These are phyloP conservation scores for Stephania yunnanensis DNA, from an alignment of 164 flowering plant genomes.

Conservation along the genomic window DNA sequence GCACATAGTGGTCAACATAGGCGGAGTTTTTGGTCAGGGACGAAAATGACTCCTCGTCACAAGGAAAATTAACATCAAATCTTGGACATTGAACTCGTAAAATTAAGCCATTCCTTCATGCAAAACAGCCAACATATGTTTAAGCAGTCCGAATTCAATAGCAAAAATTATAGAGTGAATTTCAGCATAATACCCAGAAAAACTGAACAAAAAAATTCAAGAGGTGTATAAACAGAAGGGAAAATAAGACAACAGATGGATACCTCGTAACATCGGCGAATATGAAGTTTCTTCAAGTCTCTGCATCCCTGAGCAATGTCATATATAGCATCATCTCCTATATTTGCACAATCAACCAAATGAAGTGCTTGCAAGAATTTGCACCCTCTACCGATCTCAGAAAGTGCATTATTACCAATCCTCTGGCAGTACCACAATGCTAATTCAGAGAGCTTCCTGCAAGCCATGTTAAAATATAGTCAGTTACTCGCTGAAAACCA, in stretches of 20 bases:
- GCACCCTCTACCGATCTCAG: slow-evolving; percentile 76
- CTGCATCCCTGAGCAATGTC: slow-evolving; percentile 72
- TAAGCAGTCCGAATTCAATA: no score
- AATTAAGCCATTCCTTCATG: no score
- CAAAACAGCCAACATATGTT: no score
- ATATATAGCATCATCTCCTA: slow-evolving; percentile 80
- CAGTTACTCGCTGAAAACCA: no score
- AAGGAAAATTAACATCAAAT: not conserved
- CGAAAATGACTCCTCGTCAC: not conserved
- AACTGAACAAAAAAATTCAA: not conserved
- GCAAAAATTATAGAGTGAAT: no score
- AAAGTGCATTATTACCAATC: slow-evolving; percentile 55
- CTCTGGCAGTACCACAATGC: slow-evolving; percentile 72
- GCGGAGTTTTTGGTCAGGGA: no score
- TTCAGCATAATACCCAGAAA: not conserved
- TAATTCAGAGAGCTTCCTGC: slow-evolving; percentile 74
- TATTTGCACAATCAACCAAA: slow-evolving; percentile 74
- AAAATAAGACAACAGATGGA: not conserved
- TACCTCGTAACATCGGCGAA: slow-evolving; percentile 91
- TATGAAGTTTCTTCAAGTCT: slow-evolving; percentile 75
- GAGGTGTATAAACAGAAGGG: not conserved
- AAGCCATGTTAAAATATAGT: not conserved
- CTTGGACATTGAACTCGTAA: no score
- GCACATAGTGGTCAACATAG: no score
- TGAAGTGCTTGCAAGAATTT: slow-evolving; percentile 76